Evolutionary conservation across 2,329 filamentous ascomycete genomes (phyloP).

Genomic region (Lecanosticta acicola): DNA sequence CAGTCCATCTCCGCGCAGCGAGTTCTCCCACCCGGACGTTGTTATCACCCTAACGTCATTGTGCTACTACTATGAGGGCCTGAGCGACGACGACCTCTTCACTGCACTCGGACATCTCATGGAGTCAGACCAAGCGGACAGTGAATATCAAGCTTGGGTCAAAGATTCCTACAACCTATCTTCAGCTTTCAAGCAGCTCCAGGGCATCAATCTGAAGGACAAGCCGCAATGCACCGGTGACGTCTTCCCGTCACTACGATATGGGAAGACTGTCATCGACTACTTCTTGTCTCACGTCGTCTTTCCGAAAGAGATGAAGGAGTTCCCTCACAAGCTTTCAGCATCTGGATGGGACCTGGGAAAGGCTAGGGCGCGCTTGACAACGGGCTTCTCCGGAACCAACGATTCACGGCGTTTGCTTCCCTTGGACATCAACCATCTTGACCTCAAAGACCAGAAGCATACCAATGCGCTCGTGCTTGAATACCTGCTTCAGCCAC

Average conservation of each 20-base stretch:
- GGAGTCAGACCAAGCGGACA: slow-evolving; percentile 24
- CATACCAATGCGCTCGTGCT: slow-evolving; percentile 63
- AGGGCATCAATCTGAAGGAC: slow-evolving; percentile 28
- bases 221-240: slow-evolving; percentile 14
- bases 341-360: slow-evolving; percentile 66
- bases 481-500: slow-evolving; percentile 47
- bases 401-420: slow-evolving; percentile 59
- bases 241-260: slow-evolving; percentile 45
- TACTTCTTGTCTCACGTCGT: slow-evolving; percentile 63
- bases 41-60: slow-evolving; percentile 61
- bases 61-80: slow-evolving; percentile 60
- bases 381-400: slow-evolving; percentile 67
- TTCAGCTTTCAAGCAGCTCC: slow-evolving; percentile 13
- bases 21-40: slow-evolving; percentile 65
- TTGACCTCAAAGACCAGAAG: slow-evolving; percentile 51
- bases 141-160: slow-evolving; percentile 26
- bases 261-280: slow-evolving; percentile 51
- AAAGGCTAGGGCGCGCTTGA: slow-evolving; percentile 45
- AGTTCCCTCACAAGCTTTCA: slow-evolving; percentile 59
- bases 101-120: slow-evolving; percentile 20
- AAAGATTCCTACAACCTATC: slow-evolving; percentile 16
- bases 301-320: slow-evolving; percentile 59
- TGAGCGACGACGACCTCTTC: slow-evolving; percentile 45
- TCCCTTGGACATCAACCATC: slow-evolving; percentile 56
- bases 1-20: slow-evolving; percentile 55